Base-by-base conservation (phyloP, 805 yeast species). In the Suhomyces faveliae region DNA sequence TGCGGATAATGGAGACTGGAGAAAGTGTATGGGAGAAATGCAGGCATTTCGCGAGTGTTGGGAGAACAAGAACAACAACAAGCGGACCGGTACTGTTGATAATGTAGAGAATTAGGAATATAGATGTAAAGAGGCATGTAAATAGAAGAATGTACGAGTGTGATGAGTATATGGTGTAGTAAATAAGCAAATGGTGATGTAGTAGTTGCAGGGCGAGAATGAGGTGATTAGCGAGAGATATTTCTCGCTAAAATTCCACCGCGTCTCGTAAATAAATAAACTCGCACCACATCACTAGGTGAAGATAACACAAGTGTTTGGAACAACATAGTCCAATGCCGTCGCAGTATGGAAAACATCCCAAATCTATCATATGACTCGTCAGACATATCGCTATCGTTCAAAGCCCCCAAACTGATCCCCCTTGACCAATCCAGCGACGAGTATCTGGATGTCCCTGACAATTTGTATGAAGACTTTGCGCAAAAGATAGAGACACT, bases 21-120 rank as follows among this genome's bases (percentile, higher is more conserved):
- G 78, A 46, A 51, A 56, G 50, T 62, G 66, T 42, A 11, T 46
- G n/a, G 58, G 59, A 27, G 73, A 77, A 61, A 77, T 81, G 86
- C 68, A 69, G 27, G 79, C 76, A 12, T 84, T 85, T 59, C 74
- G 77, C 46, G 70, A 76, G 46, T 85, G 91, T 66, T 85, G 90
- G 90, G 76, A 68, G 7, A 57, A 51, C 12, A 71, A 81, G 59
- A 78, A 79, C 35, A 84, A 85, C 54, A 69, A 79, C 56, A 70
- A 70, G 46, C 70, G 89, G 61, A 70, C 76, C 1, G 43, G 44
- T 6, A 72, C 77, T 2, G 75, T 71, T 3, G 55, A 72, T 48
- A 71, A 64, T 40, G 50, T n/a, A n/a, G n/a, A n/a, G n/a, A n/a
- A n/a, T n/a, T n/a, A 50, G 19, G 13, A 42, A 35, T 20, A 21